Evolutionary conservation across 1,284 basidiomycete species (phyloP).

Genomic region (Austroboletus olivaceoglutinosus): DNA sequence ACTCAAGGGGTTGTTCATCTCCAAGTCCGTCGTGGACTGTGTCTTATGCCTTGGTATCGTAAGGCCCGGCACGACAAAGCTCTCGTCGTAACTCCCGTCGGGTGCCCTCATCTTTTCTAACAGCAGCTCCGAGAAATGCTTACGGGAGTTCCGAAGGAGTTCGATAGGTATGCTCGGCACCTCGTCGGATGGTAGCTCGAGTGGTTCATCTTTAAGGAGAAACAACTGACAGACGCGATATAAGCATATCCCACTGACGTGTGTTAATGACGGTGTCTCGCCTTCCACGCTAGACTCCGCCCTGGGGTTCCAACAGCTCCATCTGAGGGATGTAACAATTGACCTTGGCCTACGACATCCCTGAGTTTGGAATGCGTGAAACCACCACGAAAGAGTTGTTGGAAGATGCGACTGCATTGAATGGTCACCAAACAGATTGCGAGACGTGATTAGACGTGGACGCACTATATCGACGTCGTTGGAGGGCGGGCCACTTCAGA

Average conservation of each 20-base stretch:
- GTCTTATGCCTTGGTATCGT: conserved; percentile 38
- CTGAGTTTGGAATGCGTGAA: conserved; percentile 58
- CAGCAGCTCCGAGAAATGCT: conserved; percentile 50
- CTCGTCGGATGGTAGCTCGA: conserved; percentile 48
- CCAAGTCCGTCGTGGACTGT: conserved; percentile 46
- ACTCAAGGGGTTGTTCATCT: conserved; percentile 83
- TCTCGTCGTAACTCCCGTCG: conserved; percentile 74
- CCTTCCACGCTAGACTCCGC: conserved; percentile 80
- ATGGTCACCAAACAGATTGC: conserved; percentile 4
- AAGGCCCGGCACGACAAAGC: conserved; percentile 54
- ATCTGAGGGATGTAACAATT: conserved; percentile 46
- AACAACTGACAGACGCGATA: conserved; percentile 49
- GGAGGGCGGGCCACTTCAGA: conserved; percentile 20
- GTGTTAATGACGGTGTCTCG: conserved; percentile 28
- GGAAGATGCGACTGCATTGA: conserved; percentile 52
- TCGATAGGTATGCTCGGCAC: conserved; percentile 45
- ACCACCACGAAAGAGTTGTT: conserved; percentile 57
- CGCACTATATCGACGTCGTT: conserved; percentile 23
- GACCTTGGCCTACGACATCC: conserved; percentile 60
- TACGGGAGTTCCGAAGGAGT: conserved; percentile 47
- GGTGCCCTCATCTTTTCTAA: conserved; percentile 71
- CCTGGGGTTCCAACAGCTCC: conserved; percentile 52
- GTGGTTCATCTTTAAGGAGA: conserved; percentile 55
- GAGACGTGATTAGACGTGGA: conserved; percentile 3
- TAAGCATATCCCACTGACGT: conserved; percentile 5